Percentiles rank a stretch among this genome's conserved stretches.
Evolutionary conservation across 805 yeast genomes (phyloP).

Genomic region (Yarrowia sp.): DNA sequence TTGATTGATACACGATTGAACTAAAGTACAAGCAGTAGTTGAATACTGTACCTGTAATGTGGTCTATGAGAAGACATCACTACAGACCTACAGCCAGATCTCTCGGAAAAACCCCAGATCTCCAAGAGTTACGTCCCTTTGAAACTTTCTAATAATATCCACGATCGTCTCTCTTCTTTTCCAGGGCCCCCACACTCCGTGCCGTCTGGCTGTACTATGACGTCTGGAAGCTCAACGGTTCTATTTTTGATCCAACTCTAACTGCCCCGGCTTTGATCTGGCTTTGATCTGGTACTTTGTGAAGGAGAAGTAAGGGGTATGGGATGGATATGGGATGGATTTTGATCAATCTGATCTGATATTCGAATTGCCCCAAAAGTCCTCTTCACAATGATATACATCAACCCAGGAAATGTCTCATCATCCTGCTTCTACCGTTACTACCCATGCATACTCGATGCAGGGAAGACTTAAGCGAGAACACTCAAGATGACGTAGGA

Average conservation of each 20-base stretch:
- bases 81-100: too few relatives aligned
- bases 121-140: background rate
- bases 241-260: conserved; percentile 7
- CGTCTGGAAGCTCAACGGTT: background rate
- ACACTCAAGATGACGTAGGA: background rate
- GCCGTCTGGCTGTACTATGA: conserved; percentile 9
- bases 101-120: background rate
- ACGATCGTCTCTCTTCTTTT: background rate
- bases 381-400: background rate
- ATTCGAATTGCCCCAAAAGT: too few relatives aligned
- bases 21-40: too few relatives aligned
- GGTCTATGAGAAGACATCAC: too few relatives aligned
- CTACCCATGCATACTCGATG: background rate
- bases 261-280: background rate
- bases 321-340: background rate
- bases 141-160: conserved; percentile 5
- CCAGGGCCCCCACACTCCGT: background rate
- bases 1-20: too few relatives aligned
- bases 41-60: too few relatives aligned
- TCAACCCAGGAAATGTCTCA: background rate
- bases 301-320: too few relatives aligned
- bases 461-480: conserved; percentile 4
- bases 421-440: background rate
- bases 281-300: too few relatives aligned
- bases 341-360: background rate